Conservation (phyloP, 73 alveolate species). For the Symbiodinium pilosum region DNA sequence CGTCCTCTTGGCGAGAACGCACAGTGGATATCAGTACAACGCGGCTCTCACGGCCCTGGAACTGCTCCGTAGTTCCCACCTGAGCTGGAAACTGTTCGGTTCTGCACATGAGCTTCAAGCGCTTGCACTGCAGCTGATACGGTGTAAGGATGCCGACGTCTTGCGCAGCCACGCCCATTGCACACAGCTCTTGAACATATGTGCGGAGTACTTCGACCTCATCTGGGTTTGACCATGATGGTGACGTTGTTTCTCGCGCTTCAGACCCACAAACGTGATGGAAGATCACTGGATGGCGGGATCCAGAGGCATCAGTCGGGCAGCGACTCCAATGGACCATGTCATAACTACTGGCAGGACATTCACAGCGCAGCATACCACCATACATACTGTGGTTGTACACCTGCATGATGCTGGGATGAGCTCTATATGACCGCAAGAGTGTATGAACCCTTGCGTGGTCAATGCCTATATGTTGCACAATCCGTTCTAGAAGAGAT, state of each 20-base stretch:
- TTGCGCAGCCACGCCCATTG: not conserved
- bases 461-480: not conserved
- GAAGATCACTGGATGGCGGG: constrained; percentile 39
- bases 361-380: not conserved
- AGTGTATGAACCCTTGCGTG: constrained; percentile 7
- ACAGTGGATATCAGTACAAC: constrained; percentile 40
- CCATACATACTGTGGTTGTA: constrained; percentile 10
- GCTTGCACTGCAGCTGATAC: constrained; percentile 27
- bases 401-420: constrained; percentile 24
- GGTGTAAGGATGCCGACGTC: constrained; percentile 60
- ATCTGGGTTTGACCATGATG: constrained; percentile 29
- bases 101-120: constrained; percentile 6
- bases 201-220: constrained; percentile 10
- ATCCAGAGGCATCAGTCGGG: not conserved
- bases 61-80: not conserved
- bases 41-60: constrained; percentile 50
- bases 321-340: not conserved
- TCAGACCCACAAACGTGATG: constrained; percentile 32
- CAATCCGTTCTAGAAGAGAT: constrained; percentile 19
- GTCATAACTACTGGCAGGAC: constrained; percentile 31
- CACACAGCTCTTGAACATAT: not conserved
- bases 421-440: constrained; percentile 20
- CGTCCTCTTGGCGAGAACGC: constrained; percentile 36
- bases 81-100: not conserved
- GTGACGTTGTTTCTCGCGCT: not conserved